Evolutionary conservation across 306 rosid species (phyloP).

Genomic region (Lagenaria siceraria): DNA sequence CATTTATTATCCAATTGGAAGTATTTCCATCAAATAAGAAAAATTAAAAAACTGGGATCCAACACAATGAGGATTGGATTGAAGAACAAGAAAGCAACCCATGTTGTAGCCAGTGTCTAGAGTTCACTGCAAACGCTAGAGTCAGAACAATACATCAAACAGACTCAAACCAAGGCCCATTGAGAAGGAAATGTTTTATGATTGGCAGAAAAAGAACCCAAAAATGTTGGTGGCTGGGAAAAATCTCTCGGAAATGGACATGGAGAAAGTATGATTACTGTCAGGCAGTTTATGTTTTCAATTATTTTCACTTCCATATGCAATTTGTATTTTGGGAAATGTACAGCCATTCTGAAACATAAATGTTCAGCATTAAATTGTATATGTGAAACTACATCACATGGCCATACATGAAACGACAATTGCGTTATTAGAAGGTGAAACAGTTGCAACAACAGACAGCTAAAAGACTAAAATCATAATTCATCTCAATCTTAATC

Average conservation of each 20-base stretch:
- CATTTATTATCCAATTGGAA: not conserved
- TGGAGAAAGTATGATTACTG: not conserved
- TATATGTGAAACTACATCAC: not conserved
- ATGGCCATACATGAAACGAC: not conserved
- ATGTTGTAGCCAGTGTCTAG: not conserved
- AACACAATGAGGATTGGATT: not conserved
- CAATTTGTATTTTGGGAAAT: not conserved
- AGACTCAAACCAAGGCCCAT: not conserved
- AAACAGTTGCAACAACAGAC: not conserved
- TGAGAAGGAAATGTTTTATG: not conserved
- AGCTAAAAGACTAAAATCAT: not conserved
- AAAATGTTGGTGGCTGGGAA: not conserved
- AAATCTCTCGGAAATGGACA: not conserved
- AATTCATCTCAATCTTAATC: not conserved
- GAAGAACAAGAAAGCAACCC: not conserved
- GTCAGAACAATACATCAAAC: not conserved
- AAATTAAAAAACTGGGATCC: not conserved
- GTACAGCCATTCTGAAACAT: not conserved
- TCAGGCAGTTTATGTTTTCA: not conserved
- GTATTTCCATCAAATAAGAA: not conserved
- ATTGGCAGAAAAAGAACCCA: no score
- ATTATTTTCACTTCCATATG: not conserved
- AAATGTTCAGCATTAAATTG: not conserved
- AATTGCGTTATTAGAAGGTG: not conserved
- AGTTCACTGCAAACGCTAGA: not conserved